Conservation (phyloP, 2,329 filamentous ascomycete species). For the Pestalotiopsis sp. region DNA sequence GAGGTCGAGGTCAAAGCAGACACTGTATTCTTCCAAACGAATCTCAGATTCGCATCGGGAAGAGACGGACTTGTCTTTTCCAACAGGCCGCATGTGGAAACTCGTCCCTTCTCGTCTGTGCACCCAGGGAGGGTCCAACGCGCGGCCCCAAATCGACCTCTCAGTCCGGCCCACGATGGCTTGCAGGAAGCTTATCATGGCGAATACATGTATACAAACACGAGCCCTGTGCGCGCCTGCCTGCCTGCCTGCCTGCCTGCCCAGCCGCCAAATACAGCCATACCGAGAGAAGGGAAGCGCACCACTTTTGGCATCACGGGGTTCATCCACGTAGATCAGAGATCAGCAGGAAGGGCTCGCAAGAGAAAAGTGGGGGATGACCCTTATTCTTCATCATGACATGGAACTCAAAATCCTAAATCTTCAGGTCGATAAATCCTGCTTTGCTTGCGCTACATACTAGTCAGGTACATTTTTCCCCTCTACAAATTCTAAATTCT, state of each 20-base stretch:
- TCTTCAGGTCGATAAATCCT: no score
- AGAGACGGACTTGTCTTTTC: neutral
- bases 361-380: no score
- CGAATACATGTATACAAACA: neutral
- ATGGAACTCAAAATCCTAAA: no score
- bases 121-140: neutral
- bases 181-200: neutral
- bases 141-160: neutral
- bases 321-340: no score
- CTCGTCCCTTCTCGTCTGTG: neutral
- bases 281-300: neutral
- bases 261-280: neutral
- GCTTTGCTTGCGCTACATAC: no score
- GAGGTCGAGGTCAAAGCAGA: neutral
- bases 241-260: no score
- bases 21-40: neutral
- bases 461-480: no score
- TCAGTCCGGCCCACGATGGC: neutral
- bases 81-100: neutral
- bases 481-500: no score
- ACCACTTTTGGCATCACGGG: neutral
- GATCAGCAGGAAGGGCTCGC: no score
- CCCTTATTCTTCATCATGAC: no score
- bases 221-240: neutral
- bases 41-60: neutral